These are phyloP conservation scores for Nepenthes gracilis DNA, from an alignment of 148 eudicot species.

Conservation along the genomic window DNA sequence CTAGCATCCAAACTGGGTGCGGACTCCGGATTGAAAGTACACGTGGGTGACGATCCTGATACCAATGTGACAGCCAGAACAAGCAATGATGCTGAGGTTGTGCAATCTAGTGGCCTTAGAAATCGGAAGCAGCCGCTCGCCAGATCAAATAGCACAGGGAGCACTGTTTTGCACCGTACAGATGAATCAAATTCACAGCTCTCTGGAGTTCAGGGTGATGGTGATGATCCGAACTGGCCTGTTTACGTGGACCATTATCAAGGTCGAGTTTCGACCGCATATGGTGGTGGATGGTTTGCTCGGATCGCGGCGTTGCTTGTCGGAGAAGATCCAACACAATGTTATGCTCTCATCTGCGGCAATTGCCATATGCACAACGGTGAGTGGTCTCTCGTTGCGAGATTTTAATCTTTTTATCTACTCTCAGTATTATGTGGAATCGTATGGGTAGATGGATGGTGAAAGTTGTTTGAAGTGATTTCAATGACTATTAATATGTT, in stretches of 20 bases:
- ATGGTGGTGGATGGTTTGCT: constrained; percentile 74
- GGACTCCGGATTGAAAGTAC: constrained; percentile 75
- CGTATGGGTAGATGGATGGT: not conserved
- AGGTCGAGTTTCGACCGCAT: constrained; percentile 34
- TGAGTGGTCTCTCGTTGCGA: constrained; percentile 17
- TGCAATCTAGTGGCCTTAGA: constrained; percentile 57
- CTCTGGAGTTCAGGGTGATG: constrained; percentile 23
- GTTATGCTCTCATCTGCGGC: constrained; percentile 87
- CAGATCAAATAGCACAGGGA: constrained; percentile 29
- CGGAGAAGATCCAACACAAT: constrained; percentile 95
- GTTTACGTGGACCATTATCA: constrained; percentile 56
- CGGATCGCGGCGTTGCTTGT: constrained; percentile 83
- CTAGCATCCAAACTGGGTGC: constrained; percentile 88
- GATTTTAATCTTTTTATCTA: not conserved
- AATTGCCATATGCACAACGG: constrained; percentile 99
- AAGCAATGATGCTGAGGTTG: constrained; percentile 53
- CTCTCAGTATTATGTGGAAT: not conserved
- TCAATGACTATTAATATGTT: too few relatives aligned
- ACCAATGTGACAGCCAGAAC: constrained; percentile 32
- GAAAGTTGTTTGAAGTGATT: too few relatives aligned
- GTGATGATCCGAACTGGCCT: constrained; percentile 30
- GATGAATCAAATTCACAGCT: constrained; percentile 28
- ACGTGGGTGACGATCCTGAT: constrained; percentile 51
- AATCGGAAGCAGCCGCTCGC: constrained; percentile 47
- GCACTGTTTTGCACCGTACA: constrained; percentile 21